A percentile compares a stretch with the other conserved stretches of the same genome.
Evolutionary conservation across 2,329 filamentous ascomycete species (phyloP).

Genomic region (Ophiostoma sp.): DNA sequence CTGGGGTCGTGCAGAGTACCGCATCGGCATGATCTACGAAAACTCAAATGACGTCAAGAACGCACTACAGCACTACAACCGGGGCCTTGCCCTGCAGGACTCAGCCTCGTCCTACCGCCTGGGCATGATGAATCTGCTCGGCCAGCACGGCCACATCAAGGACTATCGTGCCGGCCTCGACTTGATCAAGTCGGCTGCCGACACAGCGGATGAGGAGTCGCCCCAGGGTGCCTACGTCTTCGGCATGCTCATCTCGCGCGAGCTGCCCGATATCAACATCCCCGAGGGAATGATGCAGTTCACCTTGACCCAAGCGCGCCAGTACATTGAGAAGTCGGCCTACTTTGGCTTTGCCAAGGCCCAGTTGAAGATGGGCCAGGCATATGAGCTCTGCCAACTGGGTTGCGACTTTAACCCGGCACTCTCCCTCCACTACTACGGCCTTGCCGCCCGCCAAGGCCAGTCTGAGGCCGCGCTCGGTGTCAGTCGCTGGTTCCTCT

Average conservation of each 20-base stretch:
- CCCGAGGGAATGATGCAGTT: conserved; percentile 64
- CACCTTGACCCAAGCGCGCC: conserved; percentile 66
- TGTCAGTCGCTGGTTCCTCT: conserved; percentile 97
- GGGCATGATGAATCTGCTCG: conserved; percentile 95
- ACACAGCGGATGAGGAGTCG: conserved; percentile 89
- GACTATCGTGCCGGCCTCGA: conserved; percentile 74
- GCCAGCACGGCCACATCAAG: conserved; percentile 84
- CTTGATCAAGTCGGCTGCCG: conserved; percentile 75
- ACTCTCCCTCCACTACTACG: conserved; percentile 91
- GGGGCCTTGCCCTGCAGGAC: conserved; percentile 72
- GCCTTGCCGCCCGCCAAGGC: conserved; percentile 83
- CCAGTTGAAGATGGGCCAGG: conserved; percentile 93
- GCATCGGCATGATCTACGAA: conserved; percentile 98
- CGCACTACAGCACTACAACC: conserved; percentile 83
- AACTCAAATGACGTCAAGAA: conserved; percentile 88
- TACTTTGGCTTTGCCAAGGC: conserved; percentile 95
- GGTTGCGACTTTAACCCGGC: conserved; percentile 93
- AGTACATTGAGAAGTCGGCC: conserved; percentile 93
- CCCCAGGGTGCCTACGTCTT: conserved; percentile 94
- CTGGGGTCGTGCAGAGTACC: conserved; percentile 84
- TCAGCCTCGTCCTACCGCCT: conserved; percentile 81
- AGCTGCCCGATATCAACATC: conserved; percentile 83
- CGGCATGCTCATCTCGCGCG: conserved; percentile 86
- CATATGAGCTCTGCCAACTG: conserved; percentile 89
- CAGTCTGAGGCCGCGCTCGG: conserved; percentile 92